Conservation (phyloP, 176 grass and related monocot species). For the Elymus sibiricus region DNA sequence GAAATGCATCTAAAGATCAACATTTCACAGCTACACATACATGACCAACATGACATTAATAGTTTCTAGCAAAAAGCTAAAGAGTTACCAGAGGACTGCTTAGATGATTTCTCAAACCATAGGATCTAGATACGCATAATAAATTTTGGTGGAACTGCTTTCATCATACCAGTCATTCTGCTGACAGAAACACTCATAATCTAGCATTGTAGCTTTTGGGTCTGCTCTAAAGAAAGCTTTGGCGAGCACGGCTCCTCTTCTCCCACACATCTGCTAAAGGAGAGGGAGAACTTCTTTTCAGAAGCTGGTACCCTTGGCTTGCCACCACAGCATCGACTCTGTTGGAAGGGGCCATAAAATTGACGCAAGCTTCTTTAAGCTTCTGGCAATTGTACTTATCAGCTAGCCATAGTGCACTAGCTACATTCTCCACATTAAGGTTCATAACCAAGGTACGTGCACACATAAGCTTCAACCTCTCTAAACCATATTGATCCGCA, state of each 20-base stretch:
- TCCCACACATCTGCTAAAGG: constrained; percentile 9
- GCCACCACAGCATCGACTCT: constrained; percentile 9
- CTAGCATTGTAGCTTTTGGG: background rate
- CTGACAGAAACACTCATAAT: background rate
- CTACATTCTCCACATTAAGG: constrained; percentile 22
- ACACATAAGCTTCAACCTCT: constrained; percentile 32
- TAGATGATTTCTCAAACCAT: background rate
- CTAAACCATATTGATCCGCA: constrained; percentile 22
- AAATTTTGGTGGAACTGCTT: background rate
- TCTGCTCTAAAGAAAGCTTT: background rate
- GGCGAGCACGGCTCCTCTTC: background rate
- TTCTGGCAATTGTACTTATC: background rate
- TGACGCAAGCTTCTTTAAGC: constrained; percentile 24
- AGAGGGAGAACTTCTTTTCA: constrained; percentile 10
- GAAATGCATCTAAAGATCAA: background rate
- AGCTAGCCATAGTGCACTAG: background rate
- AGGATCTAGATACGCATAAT: background rate
- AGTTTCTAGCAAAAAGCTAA: background rate
- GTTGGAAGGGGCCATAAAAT: constrained; percentile 9
- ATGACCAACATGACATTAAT: background rate
- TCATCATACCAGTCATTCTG: background rate
- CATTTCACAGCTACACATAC: background rate
- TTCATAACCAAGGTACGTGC: background rate
- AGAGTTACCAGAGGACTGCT: background rate
- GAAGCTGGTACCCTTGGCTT: constrained; percentile 14